A percentile compares a stretch with the other conserved stretches of the same genome.
Conservation (phyloP, 192 early-diverging fungal species). For the Gryganskiella cystojenkinii region DNA sequence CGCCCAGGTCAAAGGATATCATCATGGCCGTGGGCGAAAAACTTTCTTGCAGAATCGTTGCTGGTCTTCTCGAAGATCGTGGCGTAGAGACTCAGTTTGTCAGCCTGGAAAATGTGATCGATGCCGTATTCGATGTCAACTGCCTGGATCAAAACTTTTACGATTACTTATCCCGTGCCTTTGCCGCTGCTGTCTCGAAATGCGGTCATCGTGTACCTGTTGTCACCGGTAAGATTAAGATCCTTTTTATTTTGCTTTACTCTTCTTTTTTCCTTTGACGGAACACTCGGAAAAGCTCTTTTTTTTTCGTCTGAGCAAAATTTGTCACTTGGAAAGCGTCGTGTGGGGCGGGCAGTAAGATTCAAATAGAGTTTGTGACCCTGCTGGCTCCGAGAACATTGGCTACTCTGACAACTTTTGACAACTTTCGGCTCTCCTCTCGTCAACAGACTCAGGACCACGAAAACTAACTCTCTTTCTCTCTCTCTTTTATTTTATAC, state of each 20-base stretch:
- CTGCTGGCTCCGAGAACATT: not conserved
- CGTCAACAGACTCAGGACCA: no score
- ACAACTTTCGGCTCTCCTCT: no score
- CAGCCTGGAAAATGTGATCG: slow-evolving; percentile 88
- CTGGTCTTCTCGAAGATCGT: slow-evolving; percentile 82
- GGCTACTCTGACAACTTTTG: no score
- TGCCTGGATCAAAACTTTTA: slow-evolving; percentile 95
- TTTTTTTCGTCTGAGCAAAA: slow-evolving; percentile 20
- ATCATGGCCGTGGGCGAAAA: slow-evolving; percentile 96
- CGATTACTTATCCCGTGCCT: slow-evolving; percentile 83
- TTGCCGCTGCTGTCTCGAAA: slow-evolving; percentile 68
- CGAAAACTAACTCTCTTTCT: slow-evolving; percentile 1
- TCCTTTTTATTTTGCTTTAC: not conserved
- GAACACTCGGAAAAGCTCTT: no score
- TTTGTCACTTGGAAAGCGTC: no score
- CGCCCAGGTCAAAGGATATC: slow-evolving; percentile 94
- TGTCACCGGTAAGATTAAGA: slow-evolving; percentile 77
- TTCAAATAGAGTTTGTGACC: not conserved
- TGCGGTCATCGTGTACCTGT: slow-evolving; percentile 84
- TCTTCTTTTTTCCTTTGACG: no score
- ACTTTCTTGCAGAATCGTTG: slow-evolving; percentile 90
- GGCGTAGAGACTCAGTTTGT: slow-evolving; percentile 89
- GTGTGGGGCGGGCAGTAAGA: no score
- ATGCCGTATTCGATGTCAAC: slow-evolving; percentile 81
- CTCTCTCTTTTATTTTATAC: no score